These are phyloP conservation scores for Sporothrix humicola DNA, from an alignment of 2,329 filamentous ascomycete species.

Conservation along the genomic window DNA sequence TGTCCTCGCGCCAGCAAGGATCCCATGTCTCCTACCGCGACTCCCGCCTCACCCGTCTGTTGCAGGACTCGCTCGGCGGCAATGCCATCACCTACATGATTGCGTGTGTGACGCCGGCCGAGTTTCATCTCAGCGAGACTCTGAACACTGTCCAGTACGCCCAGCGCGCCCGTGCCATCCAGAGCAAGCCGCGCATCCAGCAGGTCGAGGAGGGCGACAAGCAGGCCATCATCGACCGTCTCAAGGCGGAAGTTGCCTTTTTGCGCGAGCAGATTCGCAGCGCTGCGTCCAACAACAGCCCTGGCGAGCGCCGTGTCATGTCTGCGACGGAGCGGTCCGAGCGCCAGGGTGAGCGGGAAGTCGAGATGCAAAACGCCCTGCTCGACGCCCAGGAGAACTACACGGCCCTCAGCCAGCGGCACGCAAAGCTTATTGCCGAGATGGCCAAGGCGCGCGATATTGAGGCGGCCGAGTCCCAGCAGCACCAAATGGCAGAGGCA, in stretches of 20 bases:
- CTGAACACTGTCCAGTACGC: slow-evolving; percentile 98
- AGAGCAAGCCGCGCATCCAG: slow-evolving; percentile 96
- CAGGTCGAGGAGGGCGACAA: slow-evolving; percentile 93
- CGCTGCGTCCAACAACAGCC: slow-evolving; percentile 66
- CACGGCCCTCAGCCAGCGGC: slow-evolving; percentile 84
- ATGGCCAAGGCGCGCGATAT: slow-evolving; percentile 84
- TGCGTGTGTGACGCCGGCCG: slow-evolving; percentile 93
- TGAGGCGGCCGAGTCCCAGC: slow-evolving; percentile 64
- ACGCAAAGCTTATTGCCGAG: slow-evolving; percentile 94
- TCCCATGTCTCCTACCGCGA: slow-evolving; percentile 97
- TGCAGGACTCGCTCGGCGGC: slow-evolving; percentile 95
- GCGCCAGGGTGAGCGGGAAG: slow-evolving; percentile 80
- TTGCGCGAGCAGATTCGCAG: slow-evolving; percentile 91
- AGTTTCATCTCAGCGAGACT: slow-evolving; percentile 97
- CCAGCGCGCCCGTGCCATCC: slow-evolving; percentile 91
- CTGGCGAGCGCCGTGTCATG: slow-evolving; percentile 59
- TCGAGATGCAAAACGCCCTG: slow-evolving; percentile 90
- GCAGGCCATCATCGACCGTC: slow-evolving; percentile 87
- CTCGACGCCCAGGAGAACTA: slow-evolving; percentile 96
- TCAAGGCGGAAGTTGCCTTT: slow-evolving; percentile 93
- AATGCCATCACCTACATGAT: slow-evolving; percentile 99
- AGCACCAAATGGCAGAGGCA: slow-evolving; percentile 49
- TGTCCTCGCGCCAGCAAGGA: slow-evolving; percentile 85
- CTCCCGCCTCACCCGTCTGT: slow-evolving; percentile 90
- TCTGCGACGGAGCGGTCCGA: slow-evolving; percentile 73